These are phyloP conservation scores for Pleurotus djamor DNA, from an alignment of 768 basidiomycete genomes.

Conservation along the genomic window DNA sequence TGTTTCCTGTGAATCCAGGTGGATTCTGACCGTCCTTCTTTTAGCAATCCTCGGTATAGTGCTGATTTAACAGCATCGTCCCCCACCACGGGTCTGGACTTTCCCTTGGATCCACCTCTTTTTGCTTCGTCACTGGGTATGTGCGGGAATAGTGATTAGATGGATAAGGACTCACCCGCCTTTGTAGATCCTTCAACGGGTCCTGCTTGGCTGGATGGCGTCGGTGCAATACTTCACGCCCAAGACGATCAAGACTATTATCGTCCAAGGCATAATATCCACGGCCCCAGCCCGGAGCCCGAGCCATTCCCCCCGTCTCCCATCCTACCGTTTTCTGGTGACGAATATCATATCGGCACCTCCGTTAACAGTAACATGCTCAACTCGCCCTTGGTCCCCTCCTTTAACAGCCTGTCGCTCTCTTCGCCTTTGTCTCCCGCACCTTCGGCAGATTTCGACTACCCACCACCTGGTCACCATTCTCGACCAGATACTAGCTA, in stretches of 20 bases:
- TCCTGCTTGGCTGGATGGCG: slow-evolving; percentile 5
- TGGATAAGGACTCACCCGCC: neutral
- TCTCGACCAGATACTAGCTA: neutral
- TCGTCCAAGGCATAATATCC: neutral
- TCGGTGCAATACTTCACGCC: neutral
- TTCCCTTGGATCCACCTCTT: neutral
- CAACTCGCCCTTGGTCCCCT: slow-evolving; percentile 1
- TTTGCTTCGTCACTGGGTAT: neutral
- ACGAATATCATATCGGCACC: neutral
- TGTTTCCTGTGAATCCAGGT: neutral
- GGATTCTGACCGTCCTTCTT: neutral
- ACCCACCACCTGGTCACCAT: neutral
- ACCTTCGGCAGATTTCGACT: neutral
- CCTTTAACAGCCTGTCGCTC: slow-evolving; percentile 3
- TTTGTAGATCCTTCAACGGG: neutral
- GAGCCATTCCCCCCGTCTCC: slow-evolving; percentile 4
- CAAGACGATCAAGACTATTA: slow-evolving; percentile 2
- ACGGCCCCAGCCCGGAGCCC: neutral
- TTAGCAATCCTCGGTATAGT: neutral
- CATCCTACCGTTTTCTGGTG: neutral
- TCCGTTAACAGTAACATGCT: neutral
- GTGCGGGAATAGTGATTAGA: neutral
- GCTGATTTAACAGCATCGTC: neutral
- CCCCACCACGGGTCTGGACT: neutral
- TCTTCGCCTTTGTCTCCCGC: slow-evolving; percentile 1